Percentiles rank a stretch among this genome's conserved stretches.
Evolutionary conservation across 345 rosid genomes (phyloP).

Genomic region (Draba incana): DNA sequence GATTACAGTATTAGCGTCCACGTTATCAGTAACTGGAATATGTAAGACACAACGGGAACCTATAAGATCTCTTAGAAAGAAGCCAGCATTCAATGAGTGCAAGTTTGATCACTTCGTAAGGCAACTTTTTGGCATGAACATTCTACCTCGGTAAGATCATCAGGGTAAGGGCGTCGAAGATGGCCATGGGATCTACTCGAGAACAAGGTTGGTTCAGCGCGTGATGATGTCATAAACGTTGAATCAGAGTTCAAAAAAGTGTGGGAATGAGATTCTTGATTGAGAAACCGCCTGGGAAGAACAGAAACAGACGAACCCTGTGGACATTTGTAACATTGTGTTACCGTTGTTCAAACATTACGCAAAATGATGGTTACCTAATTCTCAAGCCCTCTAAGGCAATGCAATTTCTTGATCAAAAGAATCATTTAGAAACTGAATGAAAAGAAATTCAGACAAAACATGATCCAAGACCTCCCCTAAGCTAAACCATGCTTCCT

Average conservation of each 20-base stretch:
- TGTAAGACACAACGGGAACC: not conserved
- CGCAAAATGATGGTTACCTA: not conserved
- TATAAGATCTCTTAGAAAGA: too few relatives aligned
- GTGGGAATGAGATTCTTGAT: constrained; percentile 50
- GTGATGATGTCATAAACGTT: constrained; percentile 42
- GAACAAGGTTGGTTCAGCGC: constrained; percentile 48
- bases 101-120: not conserved
- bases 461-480: constrained; percentile 7
- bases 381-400: not conserved
- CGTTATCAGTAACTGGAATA: not conserved
- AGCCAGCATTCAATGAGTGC: not conserved
- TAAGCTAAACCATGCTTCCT: constrained; percentile 6
- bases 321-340: constrained; percentile 28
- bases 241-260: constrained; percentile 50
- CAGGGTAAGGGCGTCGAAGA: constrained; percentile 72
- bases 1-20: not conserved
- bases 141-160: constrained; percentile 79
- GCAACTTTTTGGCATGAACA: not conserved
- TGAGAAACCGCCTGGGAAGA: constrained; percentile 40
- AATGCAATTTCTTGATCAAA: not conserved
- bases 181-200: constrained; percentile 62
- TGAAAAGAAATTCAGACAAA: not conserved
- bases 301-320: constrained; percentile 66
- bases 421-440: not conserved
- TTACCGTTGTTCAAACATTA: constrained; percentile 19